Percentiles rank a stretch among this genome's conserved stretches.
Conservation (phyloP, 495 filamentous ascomycete genomes). For the Aspergillus conjunctus region DNA sequence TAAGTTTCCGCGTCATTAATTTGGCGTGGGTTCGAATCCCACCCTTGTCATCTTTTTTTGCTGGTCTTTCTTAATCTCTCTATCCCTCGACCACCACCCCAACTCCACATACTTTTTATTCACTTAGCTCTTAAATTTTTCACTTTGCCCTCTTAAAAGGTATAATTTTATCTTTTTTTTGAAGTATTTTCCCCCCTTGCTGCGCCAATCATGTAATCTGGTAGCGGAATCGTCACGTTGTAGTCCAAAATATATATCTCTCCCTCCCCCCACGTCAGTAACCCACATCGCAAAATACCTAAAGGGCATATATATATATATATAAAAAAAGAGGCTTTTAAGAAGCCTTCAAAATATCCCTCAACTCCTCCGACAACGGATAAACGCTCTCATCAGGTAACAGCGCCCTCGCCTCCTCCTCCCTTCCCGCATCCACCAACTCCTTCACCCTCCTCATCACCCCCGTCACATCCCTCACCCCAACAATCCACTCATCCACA, state of each 20-base stretch:
- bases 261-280: too few relatives aligned
- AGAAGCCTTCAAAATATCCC: not conserved
- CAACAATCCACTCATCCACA: slow-evolving; percentile 53
- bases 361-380: slow-evolving; percentile 2
- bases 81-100: not conserved
- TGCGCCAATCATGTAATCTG: too few relatives aligned
- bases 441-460: slow-evolving; percentile 42
- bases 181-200: not conserved
- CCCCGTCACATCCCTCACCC: slow-evolving; percentile 61
- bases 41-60: slow-evolving; percentile 46
- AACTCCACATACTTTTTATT: not conserved
- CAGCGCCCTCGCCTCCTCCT: slow-evolving; percentile 2
- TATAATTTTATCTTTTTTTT: too few relatives aligned
- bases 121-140: not conserved
- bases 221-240: too few relatives aligned
- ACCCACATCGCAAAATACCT: not conserved
- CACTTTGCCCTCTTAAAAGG: not conserved
- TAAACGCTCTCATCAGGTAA: slow-evolving; percentile 7
- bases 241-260: too few relatives aligned
- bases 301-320: not conserved
- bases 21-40: slow-evolving; percentile 59
- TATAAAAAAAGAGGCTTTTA: not conserved
- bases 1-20: slow-evolving; percentile 27
- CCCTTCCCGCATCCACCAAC: slow-evolving; percentile 8
- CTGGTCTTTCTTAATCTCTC: too few relatives aligned